These are phyloP conservation scores for Sarocladium oryzae DNA, from an alignment of 2,329 filamentous ascomycete species.

Conservation along the genomic window DNA sequence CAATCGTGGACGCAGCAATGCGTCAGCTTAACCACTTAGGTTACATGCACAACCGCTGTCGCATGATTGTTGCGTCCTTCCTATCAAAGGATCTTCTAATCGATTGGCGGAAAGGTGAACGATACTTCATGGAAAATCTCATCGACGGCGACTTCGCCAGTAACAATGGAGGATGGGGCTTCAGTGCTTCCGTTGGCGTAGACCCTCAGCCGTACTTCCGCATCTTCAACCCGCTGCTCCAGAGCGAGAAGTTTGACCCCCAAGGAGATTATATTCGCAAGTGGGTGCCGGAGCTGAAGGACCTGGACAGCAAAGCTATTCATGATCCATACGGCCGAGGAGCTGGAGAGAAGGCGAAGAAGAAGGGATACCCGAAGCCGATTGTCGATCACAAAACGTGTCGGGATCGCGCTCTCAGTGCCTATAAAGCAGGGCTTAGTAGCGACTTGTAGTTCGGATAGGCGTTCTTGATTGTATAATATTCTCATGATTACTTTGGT, in stretches of 20 bases:
- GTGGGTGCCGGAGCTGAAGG: conserved; percentile 72
- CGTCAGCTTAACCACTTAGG: conserved; percentile 61
- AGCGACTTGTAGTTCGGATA: conserved; percentile 14
- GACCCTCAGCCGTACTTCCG: conserved; percentile 88
- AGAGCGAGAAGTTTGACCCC: conserved; percentile 80
- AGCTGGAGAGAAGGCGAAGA: conserved; percentile 50
- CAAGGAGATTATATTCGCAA: conserved; percentile 73
- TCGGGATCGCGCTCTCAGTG: conserved; percentile 59
- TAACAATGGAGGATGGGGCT: conserved; percentile 61
- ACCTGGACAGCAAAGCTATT: conserved; percentile 59
- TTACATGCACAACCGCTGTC: conserved; percentile 80
- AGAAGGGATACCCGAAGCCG: conserved; percentile 64
- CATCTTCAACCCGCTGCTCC: conserved; percentile 79
- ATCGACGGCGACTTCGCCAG: conserved; percentile 75
- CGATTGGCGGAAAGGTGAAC: conserved; percentile 78
- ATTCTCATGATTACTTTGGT: not conserved
- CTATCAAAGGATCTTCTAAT: conserved; percentile 72
- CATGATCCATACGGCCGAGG: conserved; percentile 75
- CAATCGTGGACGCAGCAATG: conserved; percentile 84
- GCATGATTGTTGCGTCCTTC: conserved; percentile 80
- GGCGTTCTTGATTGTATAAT: conserved; percentile 7
- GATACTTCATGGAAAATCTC: conserved; percentile 74
- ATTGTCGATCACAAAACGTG: conserved; percentile 69
- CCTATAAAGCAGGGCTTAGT: conserved; percentile 55
- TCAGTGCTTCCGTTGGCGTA: conserved; percentile 60